Percentiles rank a stretch among this genome's conserved stretches.
Evolutionary conservation across 1,139 yeast species (phyloP).

Genomic region (Hyphopichia burtonii): DNA sequence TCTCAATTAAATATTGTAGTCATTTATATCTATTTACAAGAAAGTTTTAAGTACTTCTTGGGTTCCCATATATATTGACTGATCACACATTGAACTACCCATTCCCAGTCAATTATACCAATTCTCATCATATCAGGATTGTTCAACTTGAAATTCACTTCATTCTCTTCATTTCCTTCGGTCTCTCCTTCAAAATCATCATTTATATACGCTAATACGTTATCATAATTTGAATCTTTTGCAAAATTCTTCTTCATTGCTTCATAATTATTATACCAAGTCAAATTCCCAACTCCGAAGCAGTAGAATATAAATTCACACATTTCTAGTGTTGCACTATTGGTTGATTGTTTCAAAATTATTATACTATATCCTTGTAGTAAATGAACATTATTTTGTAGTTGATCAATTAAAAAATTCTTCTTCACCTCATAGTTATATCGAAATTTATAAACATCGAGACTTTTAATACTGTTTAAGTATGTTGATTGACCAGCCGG

Average conservation of each 20-base stretch:
- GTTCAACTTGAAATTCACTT: slow-evolving; percentile 3
- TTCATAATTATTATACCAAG: slow-evolving; percentile 10
- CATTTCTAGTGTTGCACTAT: slow-evolving; percentile 27
- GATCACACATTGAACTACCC: slow-evolving; percentile 75
- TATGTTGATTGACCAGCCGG: slow-evolving; percentile 66
- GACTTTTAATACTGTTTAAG: slow-evolving; percentile 34
- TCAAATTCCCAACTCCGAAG: slow-evolving; percentile 40
- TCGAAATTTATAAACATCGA: slow-evolving; percentile 43
- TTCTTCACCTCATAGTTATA: slow-evolving; percentile 22
- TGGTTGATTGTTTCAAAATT: slow-evolving; percentile 22
- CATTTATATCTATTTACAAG: neutral
- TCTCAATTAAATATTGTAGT: neutral
- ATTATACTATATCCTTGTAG: slow-evolving; percentile 32
- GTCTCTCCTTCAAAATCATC: slow-evolving; percentile 4
- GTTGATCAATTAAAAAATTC: slow-evolving; percentile 30
- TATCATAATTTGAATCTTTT: slow-evolving; percentile 1
- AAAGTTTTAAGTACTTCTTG: neutral
- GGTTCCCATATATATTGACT: slow-evolving; percentile 36
- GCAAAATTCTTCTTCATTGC: slow-evolving; percentile 4
- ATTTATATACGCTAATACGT: slow-evolving; percentile 27
- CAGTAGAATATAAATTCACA: slow-evolving; percentile 47
- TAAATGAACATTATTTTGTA: slow-evolving; percentile 34
- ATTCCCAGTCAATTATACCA: slow-evolving; percentile 59
- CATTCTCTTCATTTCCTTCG: neutral
- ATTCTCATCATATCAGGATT: slow-evolving; percentile 8